phyloP scores from a whole-genome alignment of 306 rosid genomes.

The Cucumis hystrix region DNA sequence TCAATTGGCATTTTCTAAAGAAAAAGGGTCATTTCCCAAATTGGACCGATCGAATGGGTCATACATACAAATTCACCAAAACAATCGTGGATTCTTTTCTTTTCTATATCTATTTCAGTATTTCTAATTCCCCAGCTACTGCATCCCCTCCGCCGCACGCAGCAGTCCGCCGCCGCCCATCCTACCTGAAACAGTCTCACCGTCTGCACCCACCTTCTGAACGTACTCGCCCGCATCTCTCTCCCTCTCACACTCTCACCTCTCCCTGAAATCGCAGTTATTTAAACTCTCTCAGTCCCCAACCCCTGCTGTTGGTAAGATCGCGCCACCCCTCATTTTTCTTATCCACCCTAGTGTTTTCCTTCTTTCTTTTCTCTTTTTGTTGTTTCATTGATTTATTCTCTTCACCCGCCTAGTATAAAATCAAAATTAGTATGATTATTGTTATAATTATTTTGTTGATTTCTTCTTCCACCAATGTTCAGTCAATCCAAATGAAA shows the following conservation, averaged over 20 bases:
- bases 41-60: too few relatives aligned
- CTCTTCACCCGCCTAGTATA: background rate
- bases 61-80: too few relatives aligned
- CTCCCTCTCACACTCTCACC: background rate
- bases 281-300: background rate
- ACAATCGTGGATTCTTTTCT: too few relatives aligned
- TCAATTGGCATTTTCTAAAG: too few relatives aligned
- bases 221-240: background rate
- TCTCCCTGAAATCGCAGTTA: background rate
- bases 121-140: background rate
- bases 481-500: background rate
- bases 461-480: background rate
- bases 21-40: too few relatives aligned
- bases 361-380: too few relatives aligned
- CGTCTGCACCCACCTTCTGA: background rate
- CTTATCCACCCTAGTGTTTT: background rate
- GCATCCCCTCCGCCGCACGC: background rate
- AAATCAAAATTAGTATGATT: background rate
- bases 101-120: background rate
- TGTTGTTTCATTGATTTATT: background rate
- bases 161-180: background rate
- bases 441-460: too few relatives aligned
- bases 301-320: background rate
- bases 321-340: background rate
- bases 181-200: background rate